phyloP scores from a whole-genome alignment of 2,329 filamentous ascomycete genomes.

The Alternaria longipes region DNA sequence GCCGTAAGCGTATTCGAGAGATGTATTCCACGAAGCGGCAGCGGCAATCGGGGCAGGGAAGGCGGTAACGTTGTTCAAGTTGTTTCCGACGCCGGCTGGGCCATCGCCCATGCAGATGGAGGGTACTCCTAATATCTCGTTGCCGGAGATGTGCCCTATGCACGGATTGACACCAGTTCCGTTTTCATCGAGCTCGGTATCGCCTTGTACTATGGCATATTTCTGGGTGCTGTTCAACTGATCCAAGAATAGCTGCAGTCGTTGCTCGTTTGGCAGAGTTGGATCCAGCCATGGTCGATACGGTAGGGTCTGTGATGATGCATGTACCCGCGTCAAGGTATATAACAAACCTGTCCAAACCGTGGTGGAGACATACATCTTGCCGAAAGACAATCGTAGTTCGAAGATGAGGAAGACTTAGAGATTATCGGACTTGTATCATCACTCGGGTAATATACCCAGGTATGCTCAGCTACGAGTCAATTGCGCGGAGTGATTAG shows the following conservation, averaged over 20 bases:
- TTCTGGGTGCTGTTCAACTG: conserved; percentile 12
- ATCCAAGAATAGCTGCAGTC: conserved; percentile 4
- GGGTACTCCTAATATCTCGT: conserved; percentile 4
- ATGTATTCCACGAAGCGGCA: not conserved
- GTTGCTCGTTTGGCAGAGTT: not conserved
- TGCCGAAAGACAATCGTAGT: not conserved
- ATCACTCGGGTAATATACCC: no score
- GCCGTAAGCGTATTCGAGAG: conserved; percentile 7
- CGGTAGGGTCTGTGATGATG: not conserved
- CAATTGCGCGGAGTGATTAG: not conserved
- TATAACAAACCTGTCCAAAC: not conserved
- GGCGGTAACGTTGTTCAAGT: conserved; percentile 3
- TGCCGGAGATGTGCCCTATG: conserved; percentile 10
- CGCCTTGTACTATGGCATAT: conserved; percentile 10
- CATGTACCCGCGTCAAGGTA: not conserved
- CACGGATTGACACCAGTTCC: conserved; percentile 8
- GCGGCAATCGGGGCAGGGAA: conserved; percentile 2
- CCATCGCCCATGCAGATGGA: conserved; percentile 14
- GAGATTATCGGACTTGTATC: not conserved
- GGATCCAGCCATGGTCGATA: conserved; percentile 5
- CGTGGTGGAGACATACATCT: not conserved
- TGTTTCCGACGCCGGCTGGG: conserved; percentile 10
- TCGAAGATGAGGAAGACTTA: not conserved
- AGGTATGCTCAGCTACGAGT: not conserved
- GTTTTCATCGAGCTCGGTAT: conserved; percentile 9